Base-by-base conservation (phyloP, 2,329 filamentous ascomycete genomes). In the Sclerotinia spermophila region DNA sequence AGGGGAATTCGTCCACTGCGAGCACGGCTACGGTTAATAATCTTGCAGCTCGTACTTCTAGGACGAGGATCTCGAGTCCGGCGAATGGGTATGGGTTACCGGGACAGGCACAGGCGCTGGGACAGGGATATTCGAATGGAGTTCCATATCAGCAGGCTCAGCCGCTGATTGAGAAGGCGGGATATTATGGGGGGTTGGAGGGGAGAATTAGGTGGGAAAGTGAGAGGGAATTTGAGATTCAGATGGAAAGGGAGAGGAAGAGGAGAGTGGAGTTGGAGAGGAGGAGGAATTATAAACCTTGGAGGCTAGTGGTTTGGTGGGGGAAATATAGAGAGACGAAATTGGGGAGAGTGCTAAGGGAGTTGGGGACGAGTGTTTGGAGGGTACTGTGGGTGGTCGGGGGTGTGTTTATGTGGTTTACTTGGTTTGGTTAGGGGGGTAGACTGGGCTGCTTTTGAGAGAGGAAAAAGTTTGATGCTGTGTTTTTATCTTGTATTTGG, bases 361-460 rank as follows among this genome's bases (percentile, higher is more conserved):
- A 95, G 79, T 81, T 93, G 51, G 85, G 84, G 80, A 85, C 83
- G 13, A 89, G 86, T 59, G 76, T 89, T 27, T 88, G 86, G 81
- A 83, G 86, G 62, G 89, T 94, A 5, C 84, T 83, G 8, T 87
- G 86, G 84, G 59, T 74, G 2, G 73, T 69, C 42, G 59, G 72
- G 0, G 40, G n/a, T 1, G 61, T 73, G 15, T 75, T 73, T 66
- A 33, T 74, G 40, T 73, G 72, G 71, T 68, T 73, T 27, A 58
- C 60, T 62, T 74, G 64, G 71, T 72, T 64, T 61, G 68, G 71
- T 13, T 71, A 67, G 53, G 35, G 60, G 58, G 1, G 1, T 24
- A 4, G 59, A 19, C 13, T 38, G 1, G n/a, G n/a, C 2, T 30
- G 51, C 10, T 55, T n/a, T n/a, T n/a, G n/a, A 2, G 21, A 35